These are phyloP conservation scores for Quercus berberidifolia DNA, from an alignment of 306 rosid species.

Conservation along the genomic window DNA sequence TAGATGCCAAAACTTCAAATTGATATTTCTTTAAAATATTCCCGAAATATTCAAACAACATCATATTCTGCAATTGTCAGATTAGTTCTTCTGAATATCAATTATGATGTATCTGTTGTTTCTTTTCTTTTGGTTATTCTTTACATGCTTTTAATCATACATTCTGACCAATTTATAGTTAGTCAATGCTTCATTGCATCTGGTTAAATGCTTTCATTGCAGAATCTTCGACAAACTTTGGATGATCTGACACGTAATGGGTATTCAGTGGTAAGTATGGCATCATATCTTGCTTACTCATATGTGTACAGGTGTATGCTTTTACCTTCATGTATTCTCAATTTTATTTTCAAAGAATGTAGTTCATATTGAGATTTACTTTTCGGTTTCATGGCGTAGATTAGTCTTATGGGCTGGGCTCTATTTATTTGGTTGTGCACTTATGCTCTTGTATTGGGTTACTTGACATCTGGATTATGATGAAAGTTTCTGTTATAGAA, in stretches of 20 bases:
- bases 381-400: no score
- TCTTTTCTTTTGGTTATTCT: background rate
- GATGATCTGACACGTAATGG: constrained; percentile 84
- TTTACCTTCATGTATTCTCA: background rate
- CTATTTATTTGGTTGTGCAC: background rate
- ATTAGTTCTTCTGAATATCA: background rate
- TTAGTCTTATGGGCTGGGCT: background rate
- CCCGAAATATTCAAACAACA: background rate
- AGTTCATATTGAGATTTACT: background rate
- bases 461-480: background rate
- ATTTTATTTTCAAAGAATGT: background rate
- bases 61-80: background rate
- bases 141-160: background rate
- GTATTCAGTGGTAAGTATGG: constrained; percentile 79
- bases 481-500: background rate
- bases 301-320: background rate
- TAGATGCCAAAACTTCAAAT: background rate
- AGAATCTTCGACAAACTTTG: constrained; percentile 97
- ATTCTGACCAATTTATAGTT: background rate
- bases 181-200: constrained; percentile 17
- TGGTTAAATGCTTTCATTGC: constrained; percentile 29
- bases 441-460: background rate
- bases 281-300: background rate
- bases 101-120: background rate
- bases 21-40: background rate